Conservation (phyloP, 495 filamentous ascomycete genomes). For the Xylaria intraflava region DNA sequence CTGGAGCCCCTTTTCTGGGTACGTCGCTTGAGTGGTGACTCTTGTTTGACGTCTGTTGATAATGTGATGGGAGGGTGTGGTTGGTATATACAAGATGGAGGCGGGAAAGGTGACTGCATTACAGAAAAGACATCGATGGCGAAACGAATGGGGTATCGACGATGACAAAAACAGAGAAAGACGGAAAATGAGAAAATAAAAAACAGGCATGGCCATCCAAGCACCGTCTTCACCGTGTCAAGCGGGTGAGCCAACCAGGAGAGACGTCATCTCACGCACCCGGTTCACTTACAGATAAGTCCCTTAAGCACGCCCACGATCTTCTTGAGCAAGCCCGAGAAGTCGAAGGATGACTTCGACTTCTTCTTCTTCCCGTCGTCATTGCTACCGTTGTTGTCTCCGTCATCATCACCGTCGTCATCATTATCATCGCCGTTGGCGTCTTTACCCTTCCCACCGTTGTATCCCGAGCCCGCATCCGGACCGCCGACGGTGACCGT, state of each 20-base stretch:
- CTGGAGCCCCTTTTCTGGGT: too few relatives aligned
- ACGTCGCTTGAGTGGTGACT: too few relatives aligned
- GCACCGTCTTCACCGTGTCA: background rate
- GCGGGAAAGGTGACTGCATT: too few relatives aligned
- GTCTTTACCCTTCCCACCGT: conserved; percentile 13
- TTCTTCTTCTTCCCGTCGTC: conserved; percentile 6
- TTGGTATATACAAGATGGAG: too few relatives aligned
- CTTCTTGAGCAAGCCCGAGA: conserved; percentile 2
- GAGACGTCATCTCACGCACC: background rate
- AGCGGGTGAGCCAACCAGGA: background rate
- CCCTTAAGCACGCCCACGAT: background rate
- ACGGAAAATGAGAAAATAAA: too few relatives aligned
- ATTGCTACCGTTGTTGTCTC: background rate
- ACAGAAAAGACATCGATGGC: too few relatives aligned
- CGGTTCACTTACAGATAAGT: background rate
- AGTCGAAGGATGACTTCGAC: background rate
- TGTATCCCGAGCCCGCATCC: conserved; percentile 13
- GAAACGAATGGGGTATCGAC: too few relatives aligned
- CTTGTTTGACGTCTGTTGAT: too few relatives aligned
- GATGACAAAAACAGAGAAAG: too few relatives aligned
- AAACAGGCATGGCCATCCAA: too few relatives aligned
- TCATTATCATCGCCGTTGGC: background rate
- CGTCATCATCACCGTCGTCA: conserved; percentile 7
- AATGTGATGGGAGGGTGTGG: too few relatives aligned
- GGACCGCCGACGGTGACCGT: conserved; percentile 59